Conservation (phyloP, 2,329 filamentous ascomycete species). For the Aspergillus sp. region DNA sequence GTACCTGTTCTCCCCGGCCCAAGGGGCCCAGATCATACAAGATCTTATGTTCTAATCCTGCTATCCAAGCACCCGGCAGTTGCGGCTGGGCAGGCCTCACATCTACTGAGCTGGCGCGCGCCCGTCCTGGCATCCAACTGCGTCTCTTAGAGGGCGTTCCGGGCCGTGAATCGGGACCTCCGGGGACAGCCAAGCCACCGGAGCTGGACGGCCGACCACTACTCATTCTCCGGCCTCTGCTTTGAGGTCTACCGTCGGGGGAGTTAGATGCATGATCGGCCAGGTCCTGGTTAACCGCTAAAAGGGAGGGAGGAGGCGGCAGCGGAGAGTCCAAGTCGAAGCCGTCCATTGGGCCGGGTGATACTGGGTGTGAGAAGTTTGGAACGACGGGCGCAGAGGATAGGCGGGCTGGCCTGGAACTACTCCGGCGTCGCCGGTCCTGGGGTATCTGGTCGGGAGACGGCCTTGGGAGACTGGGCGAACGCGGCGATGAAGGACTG, state of each 20-base stretch:
- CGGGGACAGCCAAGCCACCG: slow-evolving; percentile 34
- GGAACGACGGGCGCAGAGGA: slow-evolving; percentile 32
- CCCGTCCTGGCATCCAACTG: slow-evolving; percentile 47
- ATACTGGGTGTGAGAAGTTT: slow-evolving; percentile 27
- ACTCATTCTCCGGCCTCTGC: slow-evolving; percentile 38
- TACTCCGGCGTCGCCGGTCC: slow-evolving; percentile 28
- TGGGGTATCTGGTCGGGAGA: slow-evolving; percentile 25
- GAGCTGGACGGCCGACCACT: slow-evolving; percentile 34
- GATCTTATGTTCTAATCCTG: slow-evolving; percentile 57
- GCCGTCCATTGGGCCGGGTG: slow-evolving; percentile 25
- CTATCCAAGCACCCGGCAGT: slow-evolving; percentile 56
- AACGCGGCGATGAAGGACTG: slow-evolving; percentile 29
- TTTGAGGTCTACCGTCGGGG: slow-evolving; percentile 35
- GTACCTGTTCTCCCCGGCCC: slow-evolving; percentile 53
- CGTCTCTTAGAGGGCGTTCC: slow-evolving; percentile 40
- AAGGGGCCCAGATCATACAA: slow-evolving; percentile 56
- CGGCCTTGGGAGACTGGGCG: slow-evolving; percentile 20
- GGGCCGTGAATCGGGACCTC: slow-evolving; percentile 34
- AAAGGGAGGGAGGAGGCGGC: slow-evolving; percentile 42
- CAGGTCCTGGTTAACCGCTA: slow-evolving; percentile 38
- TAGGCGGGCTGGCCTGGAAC: slow-evolving; percentile 34
- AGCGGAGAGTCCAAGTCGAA: slow-evolving; percentile 33
- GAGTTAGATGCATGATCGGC: slow-evolving; percentile 33
- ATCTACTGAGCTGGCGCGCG: slow-evolving; percentile 34
- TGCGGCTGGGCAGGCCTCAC: slow-evolving; percentile 28